These are phyloP conservation scores for Esteya vermicola DNA, from an alignment of 2,329 filamentous ascomycete genomes.

Conservation along the genomic window DNA sequence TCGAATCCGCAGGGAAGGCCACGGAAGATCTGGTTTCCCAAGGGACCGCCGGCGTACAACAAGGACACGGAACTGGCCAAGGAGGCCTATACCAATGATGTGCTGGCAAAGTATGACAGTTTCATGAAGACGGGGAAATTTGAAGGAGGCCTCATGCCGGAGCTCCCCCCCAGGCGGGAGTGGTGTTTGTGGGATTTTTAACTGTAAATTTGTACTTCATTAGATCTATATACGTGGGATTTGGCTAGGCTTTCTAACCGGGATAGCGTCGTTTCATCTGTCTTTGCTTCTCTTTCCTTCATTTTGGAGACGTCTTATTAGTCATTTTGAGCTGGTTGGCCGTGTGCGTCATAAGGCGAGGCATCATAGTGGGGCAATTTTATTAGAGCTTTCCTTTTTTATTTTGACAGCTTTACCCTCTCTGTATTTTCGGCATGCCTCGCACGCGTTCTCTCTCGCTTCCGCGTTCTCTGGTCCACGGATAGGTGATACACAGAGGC, in stretches of 20 bases:
- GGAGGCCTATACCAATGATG: constrained; percentile 29
- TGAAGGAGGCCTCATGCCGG: constrained; percentile 56
- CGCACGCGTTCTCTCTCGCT: no score
- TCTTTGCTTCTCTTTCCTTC: background rate
- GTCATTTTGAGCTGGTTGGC: background rate
- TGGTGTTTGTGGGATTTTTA: constrained; percentile 63
- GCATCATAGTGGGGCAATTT: background rate
- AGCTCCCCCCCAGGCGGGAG: constrained; percentile 63
- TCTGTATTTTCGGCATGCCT: no score
- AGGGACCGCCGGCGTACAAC: constrained; percentile 50
- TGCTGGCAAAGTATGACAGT: constrained; percentile 45
- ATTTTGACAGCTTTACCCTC: no score
- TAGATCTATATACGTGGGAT: background rate
- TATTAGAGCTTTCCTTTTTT: background rate
- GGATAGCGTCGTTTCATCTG: background rate
- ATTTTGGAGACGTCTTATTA: background rate
- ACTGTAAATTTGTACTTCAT: background rate
- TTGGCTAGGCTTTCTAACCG: background rate
- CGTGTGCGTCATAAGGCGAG: background rate
- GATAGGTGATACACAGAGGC: no score
- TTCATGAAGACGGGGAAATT: constrained; percentile 56
- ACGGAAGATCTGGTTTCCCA: constrained; percentile 57
- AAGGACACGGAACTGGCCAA: constrained; percentile 46
- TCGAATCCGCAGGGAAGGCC: constrained; percentile 11
- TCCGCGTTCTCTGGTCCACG: no score